Evolutionary conservation across 805 yeast genomes (phyloP).

Genomic region (Saccharomycopsis selenospora): DNA sequence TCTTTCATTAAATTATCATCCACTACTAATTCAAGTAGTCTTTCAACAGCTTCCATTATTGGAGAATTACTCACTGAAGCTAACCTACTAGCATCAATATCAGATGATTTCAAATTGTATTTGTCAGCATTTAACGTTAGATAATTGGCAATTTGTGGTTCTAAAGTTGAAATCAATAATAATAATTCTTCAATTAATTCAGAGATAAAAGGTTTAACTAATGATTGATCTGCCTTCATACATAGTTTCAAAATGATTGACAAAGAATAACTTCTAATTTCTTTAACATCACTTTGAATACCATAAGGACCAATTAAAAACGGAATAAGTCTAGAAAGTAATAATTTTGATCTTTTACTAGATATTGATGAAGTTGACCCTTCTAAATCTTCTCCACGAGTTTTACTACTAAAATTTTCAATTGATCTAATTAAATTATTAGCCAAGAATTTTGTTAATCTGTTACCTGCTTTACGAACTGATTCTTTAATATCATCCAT

Average conservation of each 20-base stretch:
- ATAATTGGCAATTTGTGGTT: constrained; percentile 86
- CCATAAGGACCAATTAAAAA: constrained; percentile 76
- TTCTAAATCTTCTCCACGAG: constrained; percentile 1
- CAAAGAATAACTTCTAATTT: constrained; percentile 68
- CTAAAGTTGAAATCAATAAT: constrained; percentile 72
- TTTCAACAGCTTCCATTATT: constrained; percentile 79
- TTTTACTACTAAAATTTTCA: constrained; percentile 30
- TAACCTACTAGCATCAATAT: constrained; percentile 70
- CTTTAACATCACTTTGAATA: constrained; percentile 77
- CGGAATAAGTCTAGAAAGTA: constrained; percentile 59
- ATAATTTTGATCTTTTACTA: constrained; percentile 35
- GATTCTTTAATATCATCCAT: constrained; percentile 94
- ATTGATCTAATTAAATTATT: constrained; percentile 52
- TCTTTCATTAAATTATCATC: constrained; percentile 41
- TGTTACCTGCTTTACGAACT: constrained; percentile 74
- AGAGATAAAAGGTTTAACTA: constrained; percentile 60
- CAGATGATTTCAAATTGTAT: constrained; percentile 62
- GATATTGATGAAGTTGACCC: constrained; percentile 29
- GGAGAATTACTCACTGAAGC: constrained; percentile 77
- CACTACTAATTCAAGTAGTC: constrained; percentile 51
- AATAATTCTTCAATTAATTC: constrained; percentile 62
- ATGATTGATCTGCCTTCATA: constrained; percentile 49
- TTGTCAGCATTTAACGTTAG: constrained; percentile 83
- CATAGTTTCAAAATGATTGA: constrained; percentile 67
- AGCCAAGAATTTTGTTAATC: constrained; percentile 60